A percentile compares a stretch with the other conserved stretches of the same genome.
phyloP scores from a whole-genome alignment of 2,329 filamentous ascomycete genomes.

The Dactylellina cionopaga region DNA sequence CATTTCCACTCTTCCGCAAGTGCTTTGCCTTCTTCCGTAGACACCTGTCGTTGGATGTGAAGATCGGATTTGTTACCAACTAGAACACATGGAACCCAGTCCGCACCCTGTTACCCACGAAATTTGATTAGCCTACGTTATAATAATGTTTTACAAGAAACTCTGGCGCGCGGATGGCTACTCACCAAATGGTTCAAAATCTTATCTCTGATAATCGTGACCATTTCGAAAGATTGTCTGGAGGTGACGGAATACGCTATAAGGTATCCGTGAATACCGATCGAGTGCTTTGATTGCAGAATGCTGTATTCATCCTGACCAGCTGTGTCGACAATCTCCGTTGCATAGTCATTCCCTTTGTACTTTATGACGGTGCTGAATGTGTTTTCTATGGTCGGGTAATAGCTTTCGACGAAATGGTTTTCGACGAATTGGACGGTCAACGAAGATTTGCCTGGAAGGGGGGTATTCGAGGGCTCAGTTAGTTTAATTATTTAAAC shows the following conservation, averaged over 20 bases:
- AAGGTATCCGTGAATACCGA: constrained; percentile 98
- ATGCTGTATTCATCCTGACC: constrained; percentile 99
- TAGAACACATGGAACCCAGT: constrained; percentile 90
- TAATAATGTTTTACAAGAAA: constrained; percentile 7
- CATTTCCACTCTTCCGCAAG: constrained; percentile 88
- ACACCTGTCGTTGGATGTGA: constrained; percentile 91
- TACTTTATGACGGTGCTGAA: constrained; percentile 95
- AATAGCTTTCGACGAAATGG: constrained; percentile 98
- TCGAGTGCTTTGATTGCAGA: constrained; percentile 97
- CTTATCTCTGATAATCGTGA: constrained; percentile 93
- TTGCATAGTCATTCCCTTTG: constrained; percentile 91
- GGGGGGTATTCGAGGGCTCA: not conserved
- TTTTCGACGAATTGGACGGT: constrained; percentile 97
- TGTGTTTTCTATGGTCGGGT: constrained; percentile 98
- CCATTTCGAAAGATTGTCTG: constrained; percentile 95
- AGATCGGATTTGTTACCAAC: constrained; percentile 98
- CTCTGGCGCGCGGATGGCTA: too few relatives aligned
- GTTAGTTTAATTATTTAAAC: constrained; percentile 26
- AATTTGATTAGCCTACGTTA: not conserved
- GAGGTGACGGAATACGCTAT: constrained; percentile 98
- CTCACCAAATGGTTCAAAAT: constrained; percentile 92
- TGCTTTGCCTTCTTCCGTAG: constrained; percentile 82
- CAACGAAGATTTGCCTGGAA: constrained; percentile 90
- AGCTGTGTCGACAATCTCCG: constrained; percentile 97
- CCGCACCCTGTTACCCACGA: constrained; percentile 73